Conservation (phyloP, 495 filamentous ascomycete species). For the Penicillium coffeae region DNA sequence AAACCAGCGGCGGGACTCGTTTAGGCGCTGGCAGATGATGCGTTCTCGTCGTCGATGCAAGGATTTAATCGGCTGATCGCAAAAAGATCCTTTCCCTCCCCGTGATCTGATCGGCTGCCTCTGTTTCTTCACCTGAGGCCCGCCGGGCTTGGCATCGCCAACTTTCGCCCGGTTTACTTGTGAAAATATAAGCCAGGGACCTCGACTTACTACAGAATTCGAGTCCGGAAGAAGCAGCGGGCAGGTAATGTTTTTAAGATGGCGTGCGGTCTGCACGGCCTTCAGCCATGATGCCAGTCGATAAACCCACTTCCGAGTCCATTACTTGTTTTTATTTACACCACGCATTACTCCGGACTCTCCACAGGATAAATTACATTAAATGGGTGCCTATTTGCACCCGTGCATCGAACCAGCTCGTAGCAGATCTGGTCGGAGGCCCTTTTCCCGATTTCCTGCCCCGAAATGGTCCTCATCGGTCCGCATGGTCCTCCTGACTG, state of each 20-base stretch:
- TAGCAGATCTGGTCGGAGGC: too few relatives aligned
- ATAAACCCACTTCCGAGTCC: background rate
- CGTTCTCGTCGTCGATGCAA: background rate
- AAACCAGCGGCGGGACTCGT: slow-evolving; percentile 1
- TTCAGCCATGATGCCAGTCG: background rate
- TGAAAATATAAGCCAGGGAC: too few relatives aligned
- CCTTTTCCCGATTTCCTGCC: too few relatives aligned
- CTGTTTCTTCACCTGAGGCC: background rate
- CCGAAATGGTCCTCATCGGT: too few relatives aligned
- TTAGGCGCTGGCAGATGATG: slow-evolving; percentile 7
- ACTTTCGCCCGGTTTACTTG: background rate
- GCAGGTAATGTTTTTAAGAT: too few relatives aligned
- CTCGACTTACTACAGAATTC: too few relatives aligned
- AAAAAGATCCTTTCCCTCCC: background rate
- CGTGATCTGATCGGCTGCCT: background rate
- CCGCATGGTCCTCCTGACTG: too few relatives aligned
- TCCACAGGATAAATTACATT: too few relatives aligned
- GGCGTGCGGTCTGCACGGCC: slow-evolving; percentile 5
- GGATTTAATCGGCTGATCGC: background rate
- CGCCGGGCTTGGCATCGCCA: slow-evolving; percentile 15
- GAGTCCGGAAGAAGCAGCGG: too few relatives aligned
- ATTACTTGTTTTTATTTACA: background rate
- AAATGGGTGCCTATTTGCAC: too few relatives aligned
- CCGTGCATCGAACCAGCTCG: too few relatives aligned
- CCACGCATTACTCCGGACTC: too few relatives aligned